Conservation (phyloP, 331 rosid genomes). For the Telfairia occidentalis region DNA sequence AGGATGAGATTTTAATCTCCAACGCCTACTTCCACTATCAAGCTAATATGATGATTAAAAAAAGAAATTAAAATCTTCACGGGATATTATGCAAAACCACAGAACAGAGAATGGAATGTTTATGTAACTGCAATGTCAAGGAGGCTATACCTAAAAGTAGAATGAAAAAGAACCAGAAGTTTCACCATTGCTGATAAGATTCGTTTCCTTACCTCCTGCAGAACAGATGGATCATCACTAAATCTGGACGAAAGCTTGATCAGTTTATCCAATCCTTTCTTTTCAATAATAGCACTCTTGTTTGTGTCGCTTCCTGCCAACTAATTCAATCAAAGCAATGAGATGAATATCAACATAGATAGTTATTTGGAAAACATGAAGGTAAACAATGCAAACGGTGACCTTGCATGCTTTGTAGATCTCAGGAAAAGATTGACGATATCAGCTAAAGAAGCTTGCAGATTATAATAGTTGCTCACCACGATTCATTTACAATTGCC, state of each 20-base stretch:
- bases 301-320: conserved; percentile 89
- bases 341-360: conserved; percentile 10
- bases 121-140: not conserved
- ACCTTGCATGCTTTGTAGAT: not conserved
- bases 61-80: not conserved
- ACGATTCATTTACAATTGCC: not conserved
- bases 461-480: not conserved
- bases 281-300: conserved; percentile 63
- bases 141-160: not conserved
- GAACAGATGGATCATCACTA: conserved; percentile 62
- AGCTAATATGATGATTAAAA: not conserved
- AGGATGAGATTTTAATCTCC: not conserved
- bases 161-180: not conserved
- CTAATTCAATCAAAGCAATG: conserved; percentile 33
- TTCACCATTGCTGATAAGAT: not conserved
- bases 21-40: not conserved
- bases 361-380: not conserved
- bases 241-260: conserved; percentile 66
- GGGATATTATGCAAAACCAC: not conserved
- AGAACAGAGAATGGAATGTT: not conserved
- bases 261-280: conserved; percentile 65
- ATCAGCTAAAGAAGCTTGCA: not conserved
- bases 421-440: not conserved
- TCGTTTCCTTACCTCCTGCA: conserved; percentile 64
- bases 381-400: not conserved